Base-by-base conservation (phyloP, 257 asterid genomes). In the Capsicum chinense region DNA sequence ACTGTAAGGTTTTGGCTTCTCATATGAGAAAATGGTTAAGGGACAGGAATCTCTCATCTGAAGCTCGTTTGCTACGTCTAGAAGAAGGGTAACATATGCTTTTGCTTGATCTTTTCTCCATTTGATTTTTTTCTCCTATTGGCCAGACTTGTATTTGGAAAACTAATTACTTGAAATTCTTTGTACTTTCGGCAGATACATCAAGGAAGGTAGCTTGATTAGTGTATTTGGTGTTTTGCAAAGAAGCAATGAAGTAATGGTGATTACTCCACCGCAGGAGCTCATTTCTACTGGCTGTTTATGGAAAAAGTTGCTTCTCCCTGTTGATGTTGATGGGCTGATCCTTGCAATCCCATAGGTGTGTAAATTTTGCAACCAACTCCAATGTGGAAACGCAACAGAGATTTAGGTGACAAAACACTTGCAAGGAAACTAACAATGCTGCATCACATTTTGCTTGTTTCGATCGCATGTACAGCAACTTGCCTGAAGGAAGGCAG, bases 31-130 rank as follows among this genome's bases (percentile, higher is more conserved):
- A 86, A 83, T 90, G 93, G 91, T 80, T 88, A 62, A 79, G 79
- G 13, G 91, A 88, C 21, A 88, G 90, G 86, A 87, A 88, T 59
- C 84, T 88, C 58, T 86, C 91, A n/a, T 70, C 81, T 57, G 90
- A 89, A 69, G 85, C 90, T 67, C 90, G 88, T 56, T 67, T 83
- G 37, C 79, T 89, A 33, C 84, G 87, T 35, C 85, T 86, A 66
- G 88, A 85, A 83, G 90, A 89, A 89, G 92, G 92, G 92, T 89
- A 83, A 84, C 64, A 11, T 44, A 44, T 52, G 64, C 26, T 76
- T 52, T 13, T 76, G 81, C 19, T 48, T 26, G 16, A 26, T 44
- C 47, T 11, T 63, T 13, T 54, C 12, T 12, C 7, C 6, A 56
- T 15, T 26, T n/a, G 56, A 26, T 66, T 48, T 9, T 74, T 74